Evolutionary conservation across 176 grass and related monocot genomes (phyloP).

Genomic region (Carex parvula): DNA sequence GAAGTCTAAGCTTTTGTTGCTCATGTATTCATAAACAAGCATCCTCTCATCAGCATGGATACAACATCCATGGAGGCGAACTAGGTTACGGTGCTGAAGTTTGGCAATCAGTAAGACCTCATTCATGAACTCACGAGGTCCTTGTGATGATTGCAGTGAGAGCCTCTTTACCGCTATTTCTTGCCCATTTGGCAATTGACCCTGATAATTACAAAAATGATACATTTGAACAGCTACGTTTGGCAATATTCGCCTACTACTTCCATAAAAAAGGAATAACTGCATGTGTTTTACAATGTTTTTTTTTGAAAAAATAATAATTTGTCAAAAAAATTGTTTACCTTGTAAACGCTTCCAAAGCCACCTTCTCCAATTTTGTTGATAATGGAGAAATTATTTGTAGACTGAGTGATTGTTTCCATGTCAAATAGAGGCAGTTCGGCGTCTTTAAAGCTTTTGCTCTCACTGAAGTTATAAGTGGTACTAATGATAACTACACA

Average conservation of each 20-base stretch:
- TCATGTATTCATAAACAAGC: conserved; percentile 57
- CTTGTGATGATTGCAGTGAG: conserved; percentile 30
- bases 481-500: not conserved
- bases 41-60: conserved; percentile 47
- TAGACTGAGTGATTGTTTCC: conserved; percentile 31
- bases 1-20: conserved; percentile 54
- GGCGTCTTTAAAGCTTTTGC: not conserved
- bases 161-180: conserved; percentile 58
- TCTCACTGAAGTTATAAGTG: conserved; percentile 1
- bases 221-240: not conserved
- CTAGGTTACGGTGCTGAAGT: conserved; percentile 56
- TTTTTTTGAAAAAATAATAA: not conserved
- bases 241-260: not conserved
- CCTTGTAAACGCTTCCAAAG: conserved; percentile 53
- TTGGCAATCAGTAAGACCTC: conserved; percentile 60
- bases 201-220: conserved; percentile 26
- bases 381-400: conserved; percentile 37
- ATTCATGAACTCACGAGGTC: conserved; percentile 40
- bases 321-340: conserved; percentile 23
- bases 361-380: conserved; percentile 53
- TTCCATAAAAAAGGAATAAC: not conserved
- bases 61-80: conserved; percentile 39
- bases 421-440: conserved; percentile 29
- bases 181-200: conserved; percentile 29
- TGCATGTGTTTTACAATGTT: not conserved